phyloP scores from a whole-genome alignment of 306 rosid genomes.

The Gastrolobium villosum region DNA sequence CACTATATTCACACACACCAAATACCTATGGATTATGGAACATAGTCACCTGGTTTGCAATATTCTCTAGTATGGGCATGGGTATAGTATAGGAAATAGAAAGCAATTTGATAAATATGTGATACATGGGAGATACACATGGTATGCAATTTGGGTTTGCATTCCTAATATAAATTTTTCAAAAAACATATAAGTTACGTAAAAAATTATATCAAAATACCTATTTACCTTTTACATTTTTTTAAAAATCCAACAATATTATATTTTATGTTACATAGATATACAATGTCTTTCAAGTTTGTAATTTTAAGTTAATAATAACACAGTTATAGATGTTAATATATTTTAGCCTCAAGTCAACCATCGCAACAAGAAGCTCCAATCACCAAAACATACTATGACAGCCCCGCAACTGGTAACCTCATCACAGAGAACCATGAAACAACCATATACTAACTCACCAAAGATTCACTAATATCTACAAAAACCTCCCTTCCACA shows the following conservation, averaged over 20 bases:
- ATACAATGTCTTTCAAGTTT: not conserved
- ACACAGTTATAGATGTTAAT: not conserved
- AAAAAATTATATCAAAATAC: not conserved
- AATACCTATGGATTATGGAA: not conserved
- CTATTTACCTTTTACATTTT: not conserved
- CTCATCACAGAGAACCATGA: not conserved
- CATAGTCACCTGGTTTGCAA: no score
- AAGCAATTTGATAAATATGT: not conserved
- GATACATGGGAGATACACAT: not conserved
- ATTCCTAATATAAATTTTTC: not conserved
- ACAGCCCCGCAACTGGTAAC: not conserved
- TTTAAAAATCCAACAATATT: not conserved
- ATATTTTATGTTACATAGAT: not conserved
- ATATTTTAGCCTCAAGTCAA: not conserved
- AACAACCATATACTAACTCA: not conserved
- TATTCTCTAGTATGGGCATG: no score
- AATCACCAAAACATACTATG: not conserved
- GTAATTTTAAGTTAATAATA: not conserved
- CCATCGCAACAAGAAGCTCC: not conserved
- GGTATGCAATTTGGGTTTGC: no score
- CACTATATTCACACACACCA: slow-evolving; percentile 8
- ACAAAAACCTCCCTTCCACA: not conserved
- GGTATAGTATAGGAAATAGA: no score
- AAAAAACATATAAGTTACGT: not conserved
- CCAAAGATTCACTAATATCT: not conserved